These are phyloP conservation scores for Xanthoceras sorbifolium DNA, from an alignment of 345 rosid species.

Conservation along the genomic window DNA sequence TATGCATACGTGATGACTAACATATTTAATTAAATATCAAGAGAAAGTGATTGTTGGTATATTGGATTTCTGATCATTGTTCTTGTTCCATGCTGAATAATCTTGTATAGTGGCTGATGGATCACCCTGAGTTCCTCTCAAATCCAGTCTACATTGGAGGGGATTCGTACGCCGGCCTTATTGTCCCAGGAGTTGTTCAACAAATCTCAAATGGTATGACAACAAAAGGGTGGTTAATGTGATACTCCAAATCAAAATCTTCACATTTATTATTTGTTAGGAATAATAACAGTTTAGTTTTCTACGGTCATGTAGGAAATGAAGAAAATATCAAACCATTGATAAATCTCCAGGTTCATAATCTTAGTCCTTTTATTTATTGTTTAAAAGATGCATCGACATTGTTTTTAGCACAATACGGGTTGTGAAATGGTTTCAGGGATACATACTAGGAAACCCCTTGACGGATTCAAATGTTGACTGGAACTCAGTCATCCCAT, in stretches of 20 bases:
- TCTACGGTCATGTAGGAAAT: slow-evolving; percentile 51
- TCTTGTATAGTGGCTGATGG: slow-evolving; percentile 57
- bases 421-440: slow-evolving; percentile 36
- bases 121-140: slow-evolving; percentile 51
- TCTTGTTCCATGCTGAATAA: neutral
- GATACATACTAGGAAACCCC: slow-evolving; percentile 69
- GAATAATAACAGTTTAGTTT: neutral
- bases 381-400: neutral
- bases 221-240: too few species aligned
- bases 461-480: slow-evolving; percentile 31
- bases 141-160: slow-evolving; percentile 63
- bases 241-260: neutral
- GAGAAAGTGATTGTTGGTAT: neutral
- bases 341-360: slow-evolving; percentile 59
- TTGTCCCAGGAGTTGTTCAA: slow-evolving; percentile 56
- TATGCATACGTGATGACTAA: neutral
- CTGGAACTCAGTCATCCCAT: slow-evolving; percentile 40
- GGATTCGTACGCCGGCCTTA: slow-evolving; percentile 68
- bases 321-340: slow-evolving; percentile 45
- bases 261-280: neutral
- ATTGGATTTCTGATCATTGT: neutral
- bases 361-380: neutral
- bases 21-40: neutral
- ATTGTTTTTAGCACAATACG: neutral
- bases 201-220: slow-evolving; percentile 50